A percentile compares a stretch with the other conserved stretches of the same genome.
Evolutionary conservation across 78 protist species (phyloP).

Genomic region (Capsaspora owczarzaki): DNA sequence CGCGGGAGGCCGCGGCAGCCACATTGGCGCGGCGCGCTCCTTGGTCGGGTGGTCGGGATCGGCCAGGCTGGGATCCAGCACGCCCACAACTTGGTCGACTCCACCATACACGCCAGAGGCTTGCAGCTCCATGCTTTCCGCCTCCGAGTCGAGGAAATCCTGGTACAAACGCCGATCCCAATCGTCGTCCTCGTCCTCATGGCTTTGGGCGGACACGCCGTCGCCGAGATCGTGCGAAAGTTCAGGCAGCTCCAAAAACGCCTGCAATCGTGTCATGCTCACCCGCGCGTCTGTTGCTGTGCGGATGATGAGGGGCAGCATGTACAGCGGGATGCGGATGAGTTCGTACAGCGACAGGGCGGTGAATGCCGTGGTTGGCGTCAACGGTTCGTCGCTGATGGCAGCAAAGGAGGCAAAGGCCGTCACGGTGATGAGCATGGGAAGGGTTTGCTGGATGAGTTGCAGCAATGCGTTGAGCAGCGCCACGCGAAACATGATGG

Average conservation of each 20-base stretch:
- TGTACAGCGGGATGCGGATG: constrained; percentile 70
- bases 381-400: constrained; percentile 30
- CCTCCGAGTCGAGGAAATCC: too few species aligned
- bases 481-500: neutral
- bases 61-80: too few species aligned
- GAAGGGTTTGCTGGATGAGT: constrained; percentile 44
- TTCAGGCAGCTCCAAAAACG: neutral
- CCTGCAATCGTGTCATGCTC: constrained; percentile 46
- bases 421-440: constrained; percentile 54
- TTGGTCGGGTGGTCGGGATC: too few species aligned
- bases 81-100: too few species aligned
- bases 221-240: neutral
- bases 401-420: constrained; percentile 43
- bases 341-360: constrained; percentile 66
- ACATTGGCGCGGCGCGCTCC: too few species aligned
- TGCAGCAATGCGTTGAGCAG: constrained; percentile 26
- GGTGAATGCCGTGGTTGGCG: constrained; percentile 69
- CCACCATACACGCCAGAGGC: too few species aligned
- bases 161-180: too few species aligned
- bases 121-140: too few species aligned
- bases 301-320: constrained; percentile 59
- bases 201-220: too few species aligned
- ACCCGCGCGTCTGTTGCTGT: constrained; percentile 58
- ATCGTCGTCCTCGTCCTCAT: too few species aligned
- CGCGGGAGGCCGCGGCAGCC: too few species aligned